Base-by-base conservation (phyloP, 306 rosid species). In the Abrus pulchellus region DNA sequence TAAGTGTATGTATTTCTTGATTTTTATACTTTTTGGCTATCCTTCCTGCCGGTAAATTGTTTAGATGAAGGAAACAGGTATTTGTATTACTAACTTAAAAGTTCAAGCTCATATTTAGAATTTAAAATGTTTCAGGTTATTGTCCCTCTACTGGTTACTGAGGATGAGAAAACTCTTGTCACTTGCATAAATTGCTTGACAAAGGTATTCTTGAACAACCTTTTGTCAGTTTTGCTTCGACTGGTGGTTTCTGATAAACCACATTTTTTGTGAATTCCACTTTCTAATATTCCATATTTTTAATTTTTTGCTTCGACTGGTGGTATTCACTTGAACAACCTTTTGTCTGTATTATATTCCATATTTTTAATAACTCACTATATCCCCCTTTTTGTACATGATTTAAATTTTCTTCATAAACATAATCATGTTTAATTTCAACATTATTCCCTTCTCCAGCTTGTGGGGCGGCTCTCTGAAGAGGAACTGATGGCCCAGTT, bases 111-210 rank as follows among this genome's bases (percentile, higher is more conserved):
- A 73, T 68, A 59, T 36, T 74, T 10, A 10, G 12, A 68, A 10
- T 71, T 74, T 72, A 79, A 68, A 62, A 74, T 55, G 74, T 67
- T 91, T 84, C 97, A 96, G 99, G 97, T 96, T 75, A 87, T 96
- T 76, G 92, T 86, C 69, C 98, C 99, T 69, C 80, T 93, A 78
- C 82, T 96, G 84, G 99, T 90, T 56, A 88, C 97, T 1, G 98
- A 96, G 81, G 97, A 96, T 65, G 99, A 96, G 90, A 96, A 89
- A 90, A 93, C 92, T 85, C 98, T 96, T 73, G 98, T 96, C 71
- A 87, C 94, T 53, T 87, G 97, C 86, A 84, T 90, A 82, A 96
- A 93, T 85, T 90, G 93, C 86, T 89, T 96, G 90, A 96, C 97
- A 27, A 96, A 93, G 98, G 99, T 93, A 89, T 61, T 71, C 83